phyloP scores from a whole-genome alignment of 2,329 filamentous ascomycete genomes.

The Colletotrichum echinochloae region DNA sequence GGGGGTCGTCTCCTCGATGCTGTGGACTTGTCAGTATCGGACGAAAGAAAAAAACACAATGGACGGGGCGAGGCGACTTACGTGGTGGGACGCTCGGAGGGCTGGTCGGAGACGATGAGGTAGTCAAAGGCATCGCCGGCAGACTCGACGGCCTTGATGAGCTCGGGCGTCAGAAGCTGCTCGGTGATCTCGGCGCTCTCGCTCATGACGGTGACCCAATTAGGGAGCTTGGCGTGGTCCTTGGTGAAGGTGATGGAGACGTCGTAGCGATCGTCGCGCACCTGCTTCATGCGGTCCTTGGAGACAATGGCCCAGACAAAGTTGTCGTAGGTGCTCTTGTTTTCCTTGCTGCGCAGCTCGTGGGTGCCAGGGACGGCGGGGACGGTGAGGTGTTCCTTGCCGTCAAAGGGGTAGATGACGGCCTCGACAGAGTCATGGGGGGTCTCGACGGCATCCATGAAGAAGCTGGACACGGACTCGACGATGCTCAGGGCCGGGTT shows the following conservation, averaged over 20 bases:
- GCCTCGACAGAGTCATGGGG: constrained; percentile 82
- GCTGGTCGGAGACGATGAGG: constrained; percentile 90
- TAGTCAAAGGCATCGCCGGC: constrained; percentile 88
- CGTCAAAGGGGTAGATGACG: constrained; percentile 89
- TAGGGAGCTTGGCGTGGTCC: constrained; percentile 89
- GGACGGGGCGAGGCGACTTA: constrained; percentile 57
- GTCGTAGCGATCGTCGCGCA: constrained; percentile 94
- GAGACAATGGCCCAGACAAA: constrained; percentile 97
- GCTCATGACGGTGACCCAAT: constrained; percentile 94
- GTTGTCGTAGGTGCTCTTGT: constrained; percentile 81
- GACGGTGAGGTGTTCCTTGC: constrained; percentile 84
- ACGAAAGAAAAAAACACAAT: background rate
- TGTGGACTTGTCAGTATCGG: constrained; percentile 50
- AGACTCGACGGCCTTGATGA: constrained; percentile 81
- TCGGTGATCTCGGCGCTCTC: constrained; percentile 97
- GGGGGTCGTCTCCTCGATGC: constrained; percentile 84
- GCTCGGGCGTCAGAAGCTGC: constrained; percentile 85
- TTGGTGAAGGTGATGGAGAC: constrained; percentile 93
- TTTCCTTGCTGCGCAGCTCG: constrained; percentile 66
- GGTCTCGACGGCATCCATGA: constrained; percentile 80
- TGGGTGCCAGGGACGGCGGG: constrained; percentile 71
- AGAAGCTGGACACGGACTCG: constrained; percentile 78
- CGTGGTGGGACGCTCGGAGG: constrained; percentile 86
- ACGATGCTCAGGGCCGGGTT: constrained; percentile 75
- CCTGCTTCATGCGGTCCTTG: constrained; percentile 91